These are phyloP conservation scores for Spizellomyces punctatus DNA, from an alignment of 192 early-diverging fungal species.

Conservation along the genomic window DNA sequence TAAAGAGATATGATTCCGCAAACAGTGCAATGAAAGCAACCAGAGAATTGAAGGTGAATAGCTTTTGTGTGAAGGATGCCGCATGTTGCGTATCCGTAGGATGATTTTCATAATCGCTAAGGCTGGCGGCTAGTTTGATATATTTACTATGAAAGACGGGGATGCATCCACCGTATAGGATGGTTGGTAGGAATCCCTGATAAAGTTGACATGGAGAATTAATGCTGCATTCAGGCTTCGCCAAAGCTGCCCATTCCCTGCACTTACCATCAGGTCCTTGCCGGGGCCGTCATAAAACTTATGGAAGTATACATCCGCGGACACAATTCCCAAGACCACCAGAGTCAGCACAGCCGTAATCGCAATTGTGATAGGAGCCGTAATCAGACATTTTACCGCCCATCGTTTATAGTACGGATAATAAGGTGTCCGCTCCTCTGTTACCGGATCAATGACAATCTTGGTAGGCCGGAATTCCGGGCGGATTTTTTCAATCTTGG, in stretches of 20 bases:
- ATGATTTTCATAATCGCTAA: slow-evolving; percentile 87
- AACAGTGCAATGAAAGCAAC: slow-evolving; percentile 82
- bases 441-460: slow-evolving; percentile 62
- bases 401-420: slow-evolving; percentile 75
- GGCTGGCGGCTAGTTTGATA: slow-evolving; percentile 53
- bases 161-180: slow-evolving; percentile 74
- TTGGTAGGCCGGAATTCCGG: slow-evolving; percentile 71
- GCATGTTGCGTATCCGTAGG: slow-evolving; percentile 70
- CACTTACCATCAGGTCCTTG: slow-evolving; percentile 42
- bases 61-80: slow-evolving; percentile 74
- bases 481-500: slow-evolving; percentile 62
- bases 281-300: slow-evolving; percentile 86
- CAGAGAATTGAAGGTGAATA: slow-evolving; percentile 86
- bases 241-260: background rate
- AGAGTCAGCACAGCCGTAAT: slow-evolving; percentile 55
- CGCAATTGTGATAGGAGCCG: slow-evolving; percentile 54
- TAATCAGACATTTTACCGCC: slow-evolving; percentile 34
- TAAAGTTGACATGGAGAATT: background rate
- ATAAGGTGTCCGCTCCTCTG: slow-evolving; percentile 72
- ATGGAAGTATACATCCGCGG: slow-evolving; percentile 71
- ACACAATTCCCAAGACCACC: slow-evolving; percentile 52
- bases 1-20: slow-evolving; percentile 84
- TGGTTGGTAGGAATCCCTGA: slow-evolving; percentile 70
- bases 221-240: background rate
- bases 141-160: slow-evolving; percentile 72